Base-by-base conservation (phyloP, 306 rosid species). In the Geum urbanum region DNA sequence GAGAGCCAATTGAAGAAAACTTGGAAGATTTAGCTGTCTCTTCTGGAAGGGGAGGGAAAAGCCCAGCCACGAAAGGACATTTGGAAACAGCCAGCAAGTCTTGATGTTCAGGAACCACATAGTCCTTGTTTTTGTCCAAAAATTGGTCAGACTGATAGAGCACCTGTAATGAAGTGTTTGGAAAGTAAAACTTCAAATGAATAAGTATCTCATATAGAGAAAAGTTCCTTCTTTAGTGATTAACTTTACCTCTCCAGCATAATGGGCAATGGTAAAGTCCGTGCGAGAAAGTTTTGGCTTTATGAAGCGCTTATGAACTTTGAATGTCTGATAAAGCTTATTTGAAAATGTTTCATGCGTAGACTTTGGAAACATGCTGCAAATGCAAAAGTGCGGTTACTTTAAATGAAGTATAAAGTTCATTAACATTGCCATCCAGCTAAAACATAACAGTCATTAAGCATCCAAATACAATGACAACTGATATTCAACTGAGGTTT, bases 311-410 rank as follows among this genome's bases (percentile, higher is more conserved):
- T 87, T 95, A 81, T 95, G 88, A 73, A 12, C 66, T 84, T 86
- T 95, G 78, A 91, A 95, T 78, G 99, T 91, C 69, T 95, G 99
- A 87, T 95, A 95, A 64, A 95, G 92, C 81, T 87, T 95, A 88
- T 95, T 95, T n/a, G 99, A 76, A 83, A 95, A 95, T 68, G 99
- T 95, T 84, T 95, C 99, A 72, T 95, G 96, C 54, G 99, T 95
- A 55, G 99, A 95, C 88, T 95, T 95, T 32, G 99, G 99, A 84
- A 95, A 95, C 99, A 95, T 95, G 88, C 99, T 95, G 99, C 63
- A 83, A 87, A 80, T 50, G 60, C 54, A 67, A 76, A 57, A 63
- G 50, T 64, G 37, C 1, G 56, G 18, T 74, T 67, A 77, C 71
- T 72, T 6, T 63, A 44, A 77, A 19, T 2, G 51, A 52, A 52